Conservation (phyloP, 108 stramenopile genomes). For the Discostella stelligeroides region DNA sequence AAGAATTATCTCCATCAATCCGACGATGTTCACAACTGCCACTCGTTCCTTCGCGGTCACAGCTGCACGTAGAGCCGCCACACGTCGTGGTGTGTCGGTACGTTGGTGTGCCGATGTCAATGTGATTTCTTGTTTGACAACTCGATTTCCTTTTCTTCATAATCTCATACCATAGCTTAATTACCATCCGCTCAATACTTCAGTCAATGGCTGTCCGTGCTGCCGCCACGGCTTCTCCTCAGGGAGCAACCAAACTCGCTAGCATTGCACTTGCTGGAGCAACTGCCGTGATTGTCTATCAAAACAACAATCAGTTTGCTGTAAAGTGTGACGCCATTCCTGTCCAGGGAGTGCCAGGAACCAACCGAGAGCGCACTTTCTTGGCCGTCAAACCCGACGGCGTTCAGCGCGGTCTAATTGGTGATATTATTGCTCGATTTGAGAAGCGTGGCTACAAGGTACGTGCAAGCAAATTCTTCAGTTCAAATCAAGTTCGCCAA, state of each 20-base stretch:
- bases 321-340: slow-evolving; percentile 57
- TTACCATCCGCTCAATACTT: background rate
- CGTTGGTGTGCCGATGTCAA: background rate
- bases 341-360: slow-evolving; percentile 73
- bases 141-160: background rate
- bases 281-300: slow-evolving; percentile 15
- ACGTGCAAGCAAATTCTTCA: background rate
- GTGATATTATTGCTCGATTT: slow-evolving; percentile 93
- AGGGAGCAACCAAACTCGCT: slow-evolving; percentile 17
- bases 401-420: slow-evolving; percentile 93
- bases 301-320: slow-evolving; percentile 2
- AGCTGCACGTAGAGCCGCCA: slow-evolving; percentile 36
- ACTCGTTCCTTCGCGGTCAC: slow-evolving; percentile 26
- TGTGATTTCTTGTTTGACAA: background rate
- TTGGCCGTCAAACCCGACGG: slow-evolving; percentile 96
- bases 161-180: background rate
- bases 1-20: background rate
- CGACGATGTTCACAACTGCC: slow-evolving; percentile 27
- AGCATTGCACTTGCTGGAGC: slow-evolving; percentile 26
- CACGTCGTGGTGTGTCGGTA: slow-evolving; percentile 32
- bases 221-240: slow-evolving; percentile 23
- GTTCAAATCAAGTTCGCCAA: background rate
- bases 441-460: slow-evolving; percentile 93
- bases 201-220: slow-evolving; percentile 25
- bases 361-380: slow-evolving; percentile 89